A percentile compares a stretch with the other conserved stretches of the same genome.
Evolutionary conservation across 306 rosid species (phyloP).

Genomic region (Rubus idaeus): DNA sequence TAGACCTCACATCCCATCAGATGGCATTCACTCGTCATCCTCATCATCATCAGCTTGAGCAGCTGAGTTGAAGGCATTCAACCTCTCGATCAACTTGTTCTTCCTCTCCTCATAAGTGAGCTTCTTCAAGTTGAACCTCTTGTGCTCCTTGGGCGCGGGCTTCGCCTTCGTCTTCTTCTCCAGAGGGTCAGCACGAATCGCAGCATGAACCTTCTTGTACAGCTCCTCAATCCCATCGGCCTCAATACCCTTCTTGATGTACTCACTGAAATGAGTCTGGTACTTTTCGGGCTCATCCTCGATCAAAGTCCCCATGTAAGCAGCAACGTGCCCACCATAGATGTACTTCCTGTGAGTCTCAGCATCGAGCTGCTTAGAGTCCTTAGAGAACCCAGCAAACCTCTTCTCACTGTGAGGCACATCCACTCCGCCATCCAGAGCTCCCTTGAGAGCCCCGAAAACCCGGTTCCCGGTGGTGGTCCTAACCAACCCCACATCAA

Average conservation of each 20-base stretch:
- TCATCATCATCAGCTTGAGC: conserved; percentile 45
- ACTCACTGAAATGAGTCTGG: conserved; percentile 63
- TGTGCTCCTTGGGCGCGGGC: conserved; percentile 48
- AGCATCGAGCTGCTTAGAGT: conserved; percentile 51
- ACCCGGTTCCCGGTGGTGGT: conserved; percentile 65
- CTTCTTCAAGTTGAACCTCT: conserved; percentile 69
- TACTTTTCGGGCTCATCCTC: conserved; percentile 80
- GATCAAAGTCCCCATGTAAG: conserved; percentile 50
- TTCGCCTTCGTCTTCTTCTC: conserved; percentile 42
- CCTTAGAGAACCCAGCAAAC: conserved; percentile 66
- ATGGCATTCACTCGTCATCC: conserved; percentile 35
- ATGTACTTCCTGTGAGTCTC: conserved; percentile 73
- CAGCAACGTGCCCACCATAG: conserved; percentile 63
- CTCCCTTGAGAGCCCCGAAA: conserved; percentile 65
- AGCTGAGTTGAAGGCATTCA: conserved; percentile 60
- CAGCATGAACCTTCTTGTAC: conserved; percentile 73
- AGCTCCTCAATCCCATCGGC: conserved; percentile 53
- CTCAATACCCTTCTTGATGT: conserved; percentile 54
- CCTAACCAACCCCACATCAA: conserved; percentile 54
- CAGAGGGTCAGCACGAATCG: conserved; percentile 62
- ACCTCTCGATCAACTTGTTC: conserved; percentile 52
- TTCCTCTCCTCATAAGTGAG: conserved; percentile 83
- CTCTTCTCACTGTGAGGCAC: conserved; percentile 73
- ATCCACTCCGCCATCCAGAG: conserved; percentile 72
- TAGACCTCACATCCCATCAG: neutral